Percentiles rank a stretch among this genome's conserved stretches.
Evolutionary conservation across 352 stramenopile species (phyloP).

Genomic region (Phytophthora hybrid): DNA sequence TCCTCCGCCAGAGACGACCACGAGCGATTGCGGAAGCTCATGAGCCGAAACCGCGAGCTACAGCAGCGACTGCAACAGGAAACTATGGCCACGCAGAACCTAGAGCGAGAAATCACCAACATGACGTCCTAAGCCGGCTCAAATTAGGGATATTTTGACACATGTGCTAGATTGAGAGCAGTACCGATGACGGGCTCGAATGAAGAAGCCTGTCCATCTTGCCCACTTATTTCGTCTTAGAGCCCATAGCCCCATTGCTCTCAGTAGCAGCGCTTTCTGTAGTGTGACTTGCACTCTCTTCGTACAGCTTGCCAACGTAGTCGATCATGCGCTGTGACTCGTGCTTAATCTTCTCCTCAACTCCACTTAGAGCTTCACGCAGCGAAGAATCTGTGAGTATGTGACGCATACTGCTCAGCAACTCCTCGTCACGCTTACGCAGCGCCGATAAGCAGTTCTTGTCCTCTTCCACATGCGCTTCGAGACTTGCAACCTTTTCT

Average conservation of each 20-base stretch:
- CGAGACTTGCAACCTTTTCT: constrained; percentile 48
- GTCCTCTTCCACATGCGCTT: constrained; percentile 63
- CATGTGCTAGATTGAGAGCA: constrained; percentile 11
- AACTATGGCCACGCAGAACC: constrained; percentile 69
- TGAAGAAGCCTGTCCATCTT: constrained; percentile 7
- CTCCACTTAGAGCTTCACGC: constrained; percentile 17
- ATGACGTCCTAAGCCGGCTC: constrained; percentile 50
- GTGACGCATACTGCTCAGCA: constrained; percentile 44
- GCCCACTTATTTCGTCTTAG: constrained; percentile 36
- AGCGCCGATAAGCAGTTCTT: constrained; percentile 54
- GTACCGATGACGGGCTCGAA: not conserved
- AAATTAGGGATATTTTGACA: constrained; percentile 15
- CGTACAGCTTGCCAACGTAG: constrained; percentile 68
- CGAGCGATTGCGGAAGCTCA: constrained; percentile 72
- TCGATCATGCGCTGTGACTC: constrained; percentile 73
- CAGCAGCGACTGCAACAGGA: constrained; percentile 80
- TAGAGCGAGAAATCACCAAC: constrained; percentile 78
- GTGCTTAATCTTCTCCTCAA: constrained; percentile 56
- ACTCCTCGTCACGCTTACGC: constrained; percentile 57
- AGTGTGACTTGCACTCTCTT: constrained; percentile 16
- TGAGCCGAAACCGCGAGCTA: constrained; percentile 81
- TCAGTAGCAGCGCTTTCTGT: constrained; percentile 10
- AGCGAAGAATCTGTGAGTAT: constrained; percentile 40
- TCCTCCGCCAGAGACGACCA: constrained; percentile 54
- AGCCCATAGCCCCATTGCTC: constrained; percentile 21